Base-by-base conservation (phyloP, 1,284 basidiomycete genomes). In the Leccinum pallidistipes region DNA sequence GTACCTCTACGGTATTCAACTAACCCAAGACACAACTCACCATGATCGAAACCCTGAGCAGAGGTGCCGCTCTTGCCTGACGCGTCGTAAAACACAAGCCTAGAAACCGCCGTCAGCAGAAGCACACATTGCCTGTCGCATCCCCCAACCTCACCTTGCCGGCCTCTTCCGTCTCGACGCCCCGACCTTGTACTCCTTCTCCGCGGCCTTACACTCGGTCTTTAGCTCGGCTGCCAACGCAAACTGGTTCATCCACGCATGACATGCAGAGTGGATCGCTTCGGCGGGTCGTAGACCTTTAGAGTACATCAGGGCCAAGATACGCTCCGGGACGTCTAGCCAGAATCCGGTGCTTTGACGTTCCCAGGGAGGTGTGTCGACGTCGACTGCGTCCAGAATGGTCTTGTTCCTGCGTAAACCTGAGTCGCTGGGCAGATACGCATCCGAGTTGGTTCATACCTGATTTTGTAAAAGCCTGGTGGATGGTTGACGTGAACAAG, bases 231-330 rank as follows among this genome's bases (percentile, higher is more conserved):
- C 75, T 3, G 84, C 81, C 66, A 95, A 78, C 6, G 85, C 80
- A 67, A 94, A 94, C 55, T 87, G 84, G 62, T 92, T 94, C 62
- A 96, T 76, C 65, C 95, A 81, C 0, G 92, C 93, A 71, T 97
- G 95, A 64, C 90, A 83, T 1, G 94, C 92, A 2, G 91, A 86
- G 69, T 96, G 94, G 56, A 96, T 94, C 0, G 90, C 91, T 61
- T 87, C 92, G 0, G 90, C 86, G 0, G 84, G 81, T 61, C 84
- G 86, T 60, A 94, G 83, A 6, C 78, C 78, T 64, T 88, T 86
- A 21, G 73, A 69, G 5, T 78, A 78, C 70, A 97, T 82, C 55
- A 86, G 77, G 38, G 75, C 77, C 57, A 88, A 74, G 53, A 80
- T 78, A 11, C 72, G 43, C 55, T 78, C 79, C 0, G 94, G 91